phyloP scores from a whole-genome alignment of 2,329 filamentous ascomycete species.

The Ceratocystis variospora region DNA sequence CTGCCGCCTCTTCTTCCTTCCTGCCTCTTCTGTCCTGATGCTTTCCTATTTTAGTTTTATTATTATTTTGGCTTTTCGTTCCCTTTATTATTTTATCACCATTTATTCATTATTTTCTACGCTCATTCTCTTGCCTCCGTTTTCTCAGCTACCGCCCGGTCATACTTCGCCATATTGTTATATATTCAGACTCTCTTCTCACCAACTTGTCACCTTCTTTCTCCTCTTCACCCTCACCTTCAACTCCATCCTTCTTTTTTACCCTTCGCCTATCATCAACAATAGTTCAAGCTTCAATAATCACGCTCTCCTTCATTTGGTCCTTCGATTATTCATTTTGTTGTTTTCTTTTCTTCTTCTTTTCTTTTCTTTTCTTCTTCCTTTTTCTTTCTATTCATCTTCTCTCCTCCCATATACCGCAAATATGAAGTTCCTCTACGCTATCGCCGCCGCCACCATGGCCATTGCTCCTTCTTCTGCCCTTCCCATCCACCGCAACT shows the following conservation, averaged over 20 bases:
- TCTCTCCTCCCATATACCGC: not conserved
- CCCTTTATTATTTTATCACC: not conserved
- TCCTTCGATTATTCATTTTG: slow-evolving; percentile 2
- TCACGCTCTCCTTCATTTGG: not conserved
- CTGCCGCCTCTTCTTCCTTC: not conserved
- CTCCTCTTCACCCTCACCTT: not conserved
- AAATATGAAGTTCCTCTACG: slow-evolving; percentile 13
- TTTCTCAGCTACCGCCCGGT: not conserved
- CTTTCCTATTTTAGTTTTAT: slow-evolving; percentile 1
- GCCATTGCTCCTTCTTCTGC: slow-evolving; percentile 5
- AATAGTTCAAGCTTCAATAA: not conserved
- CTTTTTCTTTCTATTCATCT: not conserved
- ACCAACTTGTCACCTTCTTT: no score
- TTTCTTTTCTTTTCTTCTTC: not conserved
- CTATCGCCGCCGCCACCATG: slow-evolving; percentile 8
- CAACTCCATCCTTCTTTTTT: not conserved
- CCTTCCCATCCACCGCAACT: not conserved
- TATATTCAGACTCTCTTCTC: no score
- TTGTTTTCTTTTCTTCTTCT: not conserved
- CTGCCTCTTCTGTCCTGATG: not conserved
- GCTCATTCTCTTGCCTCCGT: not conserved
- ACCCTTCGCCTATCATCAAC: not conserved
- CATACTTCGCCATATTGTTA: no score
- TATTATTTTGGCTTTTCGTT: not conserved
- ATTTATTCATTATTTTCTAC: not conserved